phyloP scores from a whole-genome alignment of 2,329 filamentous ascomycete genomes.

The Hortaea werneckii region DNA sequence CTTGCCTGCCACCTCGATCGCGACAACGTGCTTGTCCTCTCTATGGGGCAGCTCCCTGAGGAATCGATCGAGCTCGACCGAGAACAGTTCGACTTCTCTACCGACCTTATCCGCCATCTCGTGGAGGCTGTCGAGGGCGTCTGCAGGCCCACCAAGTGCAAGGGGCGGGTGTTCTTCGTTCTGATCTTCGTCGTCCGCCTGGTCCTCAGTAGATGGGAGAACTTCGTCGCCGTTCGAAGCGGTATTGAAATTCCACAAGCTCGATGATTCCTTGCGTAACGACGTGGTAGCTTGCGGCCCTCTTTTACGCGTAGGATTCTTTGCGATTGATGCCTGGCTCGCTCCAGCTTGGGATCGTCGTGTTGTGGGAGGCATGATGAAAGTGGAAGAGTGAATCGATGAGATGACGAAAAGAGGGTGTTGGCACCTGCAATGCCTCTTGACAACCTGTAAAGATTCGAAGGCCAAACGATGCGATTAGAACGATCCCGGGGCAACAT shows the following conservation, averaged over 20 bases:
- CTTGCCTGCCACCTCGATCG: conserved; percentile 46
- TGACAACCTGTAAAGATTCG: too few relatives aligned
- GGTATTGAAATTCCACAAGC: conserved; percentile 8
- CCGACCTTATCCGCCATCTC: conserved; percentile 59
- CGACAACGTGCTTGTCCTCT: conserved; percentile 47
- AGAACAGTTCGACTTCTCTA: conserved; percentile 78
- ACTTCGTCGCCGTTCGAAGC: conserved; percentile 4
- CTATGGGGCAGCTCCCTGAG: conserved; percentile 36
- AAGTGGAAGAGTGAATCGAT: too few relatives aligned
- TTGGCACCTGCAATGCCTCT: too few relatives aligned
- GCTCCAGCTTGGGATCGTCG: conserved; percentile 9
- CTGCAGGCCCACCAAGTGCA: background rate
- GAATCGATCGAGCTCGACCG: conserved; percentile 70
- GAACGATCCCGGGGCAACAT: too few relatives aligned
- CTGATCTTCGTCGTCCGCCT: conserved; percentile 3
- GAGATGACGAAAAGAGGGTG: too few relatives aligned
- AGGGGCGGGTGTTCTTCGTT: background rate
- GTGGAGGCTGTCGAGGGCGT: conserved; percentile 41
- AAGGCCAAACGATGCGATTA: too few relatives aligned
- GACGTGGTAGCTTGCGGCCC: background rate
- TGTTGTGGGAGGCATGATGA: conserved; percentile 8
- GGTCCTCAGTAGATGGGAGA: background rate
- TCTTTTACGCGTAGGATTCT: conserved; percentile 4
- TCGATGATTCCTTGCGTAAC: conserved; percentile 2
- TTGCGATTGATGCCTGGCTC: background rate